Evolutionary conservation across 768 basidiomycete genomes (phyloP), one percentile per base, ranked within the genome.

Genomic region (Amanita jacksonii): DNA sequence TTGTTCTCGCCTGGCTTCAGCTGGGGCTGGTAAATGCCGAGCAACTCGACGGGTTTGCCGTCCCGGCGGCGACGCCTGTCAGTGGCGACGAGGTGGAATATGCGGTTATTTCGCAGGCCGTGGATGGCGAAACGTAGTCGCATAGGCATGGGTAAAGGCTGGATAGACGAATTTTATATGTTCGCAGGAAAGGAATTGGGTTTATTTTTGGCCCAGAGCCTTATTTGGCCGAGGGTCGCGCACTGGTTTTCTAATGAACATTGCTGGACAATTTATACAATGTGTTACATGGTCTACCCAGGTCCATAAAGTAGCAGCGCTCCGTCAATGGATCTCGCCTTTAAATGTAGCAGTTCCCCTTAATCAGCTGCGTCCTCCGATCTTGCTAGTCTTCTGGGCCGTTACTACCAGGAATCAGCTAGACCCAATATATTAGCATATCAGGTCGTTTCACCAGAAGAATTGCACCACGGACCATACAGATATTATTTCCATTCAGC

Each of bases 401-500:
- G 39, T 54, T 54, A 38, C 66, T 68, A 35, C 66, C 66, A 35
- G 66, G 66, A 47, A 68, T 58, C 41, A 68, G 48, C 65, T 68
- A 40, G 12, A 37, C 13, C 27, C 23, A 46, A 32, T 19, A 39
- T 13, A 35, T 38, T 18, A 31, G 13, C 24, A 27, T 7, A 19
- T 25, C 6, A 1, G n/a, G n/a, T n/a, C n/a, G n/a, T n/a, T n/a
- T n/a, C n/a, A n/a, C n/a, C 10, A 22, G 8, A 40, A 9, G 31
- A 18, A 12, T 22, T 13, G 10, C 31, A 24, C 12, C 35, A 60
- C 81, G 45, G 52, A 89, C 92, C 82, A 97, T 94, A 58, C 91
- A 94, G 32, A 99, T 97, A 51, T 94, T 92, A 65, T 91, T 94
- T 10, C 91, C 91, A 56, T 94, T 94, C 47, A 94, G 63, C 34